Conservation (phyloP, 164 flowering plant genomes). For the Warburgia ugandensis region DNA sequence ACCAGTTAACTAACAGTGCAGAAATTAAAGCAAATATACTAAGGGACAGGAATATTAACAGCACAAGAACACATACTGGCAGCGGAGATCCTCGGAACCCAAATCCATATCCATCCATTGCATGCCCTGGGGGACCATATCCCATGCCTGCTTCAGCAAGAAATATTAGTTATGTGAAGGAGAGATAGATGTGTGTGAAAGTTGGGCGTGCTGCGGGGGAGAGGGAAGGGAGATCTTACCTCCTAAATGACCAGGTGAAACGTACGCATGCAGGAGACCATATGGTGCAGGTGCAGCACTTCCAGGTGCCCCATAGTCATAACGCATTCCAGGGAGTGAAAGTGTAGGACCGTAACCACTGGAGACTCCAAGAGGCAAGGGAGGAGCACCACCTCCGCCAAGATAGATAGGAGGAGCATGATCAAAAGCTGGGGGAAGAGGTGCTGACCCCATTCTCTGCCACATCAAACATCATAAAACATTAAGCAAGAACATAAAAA, state of each 20-base stretch:
- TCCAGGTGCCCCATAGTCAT: conserved; percentile 24
- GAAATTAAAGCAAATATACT: neutral
- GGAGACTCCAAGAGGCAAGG: conserved; percentile 25
- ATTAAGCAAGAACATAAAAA: neutral
- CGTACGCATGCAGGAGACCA: conserved; percentile 22
- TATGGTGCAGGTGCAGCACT: conserved; percentile 28
- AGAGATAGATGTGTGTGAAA: neutral
- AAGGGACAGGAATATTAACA: no score
- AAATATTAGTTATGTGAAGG: neutral
- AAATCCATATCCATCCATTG: conserved; percentile 32
- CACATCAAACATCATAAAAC: conserved; percentile 9
- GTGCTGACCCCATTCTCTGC: conserved; percentile 27
- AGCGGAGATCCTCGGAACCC: conserved; percentile 31
- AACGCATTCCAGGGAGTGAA: conserved; percentile 23
- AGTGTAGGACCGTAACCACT: conserved; percentile 26
- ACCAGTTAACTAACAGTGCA: neutral
- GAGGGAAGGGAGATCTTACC: conserved; percentile 19
- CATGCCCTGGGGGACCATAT: conserved; percentile 28
- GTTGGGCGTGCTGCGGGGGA: neutral
- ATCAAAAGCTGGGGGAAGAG: conserved; percentile 22
- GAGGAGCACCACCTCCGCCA: conserved; percentile 33
- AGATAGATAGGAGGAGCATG: conserved; percentile 30
- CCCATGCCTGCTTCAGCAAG: conserved; percentile 25
- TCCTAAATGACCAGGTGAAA: conserved; percentile 23
- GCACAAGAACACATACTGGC: conserved; percentile 14